A percentile compares a stretch with the other conserved stretches of the same genome.
Evolutionary conservation across 768 basidiomycete genomes (phyloP).

Genomic region (Pilatotrama ljubarskyi): DNA sequence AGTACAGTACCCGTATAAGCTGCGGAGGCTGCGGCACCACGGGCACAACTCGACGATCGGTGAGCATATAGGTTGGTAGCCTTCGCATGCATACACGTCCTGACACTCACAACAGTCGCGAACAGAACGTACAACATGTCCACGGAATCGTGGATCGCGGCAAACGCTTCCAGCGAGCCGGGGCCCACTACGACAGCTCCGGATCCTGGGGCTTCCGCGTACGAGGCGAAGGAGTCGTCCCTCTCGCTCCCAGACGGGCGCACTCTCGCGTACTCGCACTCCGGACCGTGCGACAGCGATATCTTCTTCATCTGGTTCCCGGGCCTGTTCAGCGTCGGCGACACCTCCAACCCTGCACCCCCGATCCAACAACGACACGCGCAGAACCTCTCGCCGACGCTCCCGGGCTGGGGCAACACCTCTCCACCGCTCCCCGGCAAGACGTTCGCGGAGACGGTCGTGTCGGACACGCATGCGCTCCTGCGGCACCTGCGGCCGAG

Average conservation of each 20-base stretch:
- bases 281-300: slow-evolving; percentile 49
- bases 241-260: slow-evolving; percentile 41
- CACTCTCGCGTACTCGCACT: slow-evolving; percentile 54
- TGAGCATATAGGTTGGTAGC: neutral
- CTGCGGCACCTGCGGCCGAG: slow-evolving; percentile 52
- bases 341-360: slow-evolving; percentile 37
- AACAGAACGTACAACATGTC: no score
- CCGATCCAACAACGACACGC: slow-evolving; percentile 41
- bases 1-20: neutral
- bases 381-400: slow-evolving; percentile 51
- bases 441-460: slow-evolving; percentile 44
- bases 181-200: no score
- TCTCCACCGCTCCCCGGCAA: slow-evolving; percentile 39
- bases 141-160: no score
- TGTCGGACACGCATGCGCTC: slow-evolving; percentile 46
- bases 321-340: slow-evolving; percentile 54
- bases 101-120: no score
- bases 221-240: slow-evolving; percentile 1
- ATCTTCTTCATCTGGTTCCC: slow-evolving; percentile 56
- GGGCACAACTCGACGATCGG: neutral
- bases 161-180: no score
- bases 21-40: neutral
- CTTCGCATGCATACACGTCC: no score
- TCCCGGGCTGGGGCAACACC: slow-evolving; percentile 60
- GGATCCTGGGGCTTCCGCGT: neutral